A percentile compares a stretch with the other conserved stretches of the same genome.
phyloP scores from a whole-genome alignment of 139 green algal genomes.

The Chlamydomonas schloesseri region DNA sequence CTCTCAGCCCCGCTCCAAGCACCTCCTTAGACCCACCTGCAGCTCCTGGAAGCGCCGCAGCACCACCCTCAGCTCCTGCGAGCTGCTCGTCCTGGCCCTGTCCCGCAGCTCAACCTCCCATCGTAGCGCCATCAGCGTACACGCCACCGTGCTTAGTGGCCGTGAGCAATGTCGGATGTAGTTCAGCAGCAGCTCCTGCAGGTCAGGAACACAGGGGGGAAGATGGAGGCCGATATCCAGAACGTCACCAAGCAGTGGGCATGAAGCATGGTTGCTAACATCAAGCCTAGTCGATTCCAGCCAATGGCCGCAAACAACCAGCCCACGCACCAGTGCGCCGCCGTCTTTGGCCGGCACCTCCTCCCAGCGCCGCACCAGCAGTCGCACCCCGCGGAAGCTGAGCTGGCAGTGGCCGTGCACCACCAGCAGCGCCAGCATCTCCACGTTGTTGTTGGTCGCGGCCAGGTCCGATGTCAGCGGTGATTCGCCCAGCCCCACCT shows the following conservation, averaged over 20 bases:
- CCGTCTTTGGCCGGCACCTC: neutral
- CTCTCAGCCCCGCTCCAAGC: too few species aligned
- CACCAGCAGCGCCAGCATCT: constrained; percentile 30
- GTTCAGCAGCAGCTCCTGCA: neutral
- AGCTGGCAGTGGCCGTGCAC: constrained; percentile 12
- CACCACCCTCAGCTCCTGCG: neutral
- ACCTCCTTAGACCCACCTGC: too few species aligned
- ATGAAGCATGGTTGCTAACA: neutral
- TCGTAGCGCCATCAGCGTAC: neutral
- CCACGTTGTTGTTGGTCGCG: neutral
- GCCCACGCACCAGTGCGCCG: neutral
- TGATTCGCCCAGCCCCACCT: neutral
- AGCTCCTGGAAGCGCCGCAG: constrained; percentile 4
- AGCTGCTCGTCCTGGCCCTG: neutral
- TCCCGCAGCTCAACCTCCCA: neutral
- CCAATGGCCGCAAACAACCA: too few species aligned
- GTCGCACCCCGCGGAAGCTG: neutral
- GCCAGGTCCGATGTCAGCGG: constrained; percentile 17
- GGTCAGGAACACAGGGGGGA: neutral
- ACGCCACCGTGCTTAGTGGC: neutral
- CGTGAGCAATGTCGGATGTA: neutral
- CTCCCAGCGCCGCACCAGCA: constrained; percentile 28
- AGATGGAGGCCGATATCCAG: too few species aligned
- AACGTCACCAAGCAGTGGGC: too few species aligned
- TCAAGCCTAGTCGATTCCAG: too few species aligned